Conservation (phyloP, 2,329 filamentous ascomycete species). For the Alternaria sp. region DNA sequence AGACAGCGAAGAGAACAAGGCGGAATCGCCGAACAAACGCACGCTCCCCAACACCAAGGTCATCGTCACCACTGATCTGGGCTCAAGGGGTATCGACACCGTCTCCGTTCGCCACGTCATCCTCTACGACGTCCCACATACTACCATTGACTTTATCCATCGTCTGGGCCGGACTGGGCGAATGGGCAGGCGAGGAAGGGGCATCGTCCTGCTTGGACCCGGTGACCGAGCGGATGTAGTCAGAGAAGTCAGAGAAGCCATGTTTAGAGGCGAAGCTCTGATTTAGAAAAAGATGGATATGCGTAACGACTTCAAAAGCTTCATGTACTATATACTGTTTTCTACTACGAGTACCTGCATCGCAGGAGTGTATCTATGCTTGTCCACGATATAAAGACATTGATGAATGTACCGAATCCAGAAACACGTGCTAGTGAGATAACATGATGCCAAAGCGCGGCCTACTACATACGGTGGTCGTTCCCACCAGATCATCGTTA, state of each 20-base stretch:
- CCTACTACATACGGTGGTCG: not conserved
- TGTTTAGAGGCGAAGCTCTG: conserved; percentile 59
- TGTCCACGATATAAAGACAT: not conserved
- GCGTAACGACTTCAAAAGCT: not conserved
- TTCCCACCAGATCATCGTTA: not conserved
- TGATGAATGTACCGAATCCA: not conserved
- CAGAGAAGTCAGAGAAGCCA: conserved; percentile 82
- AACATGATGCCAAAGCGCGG: not conserved
- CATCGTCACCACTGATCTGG: conserved; percentile 91
- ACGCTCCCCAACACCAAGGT: conserved; percentile 81
- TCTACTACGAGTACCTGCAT: not conserved
- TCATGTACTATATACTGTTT: not conserved
- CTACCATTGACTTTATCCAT: conserved; percentile 97
- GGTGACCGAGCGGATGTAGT: conserved; percentile 90
- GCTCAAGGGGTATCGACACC: conserved; percentile 92
- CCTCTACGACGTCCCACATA: conserved; percentile 96
- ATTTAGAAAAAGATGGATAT: conserved; percentile 41
- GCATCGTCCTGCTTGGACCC: conserved; percentile 88
- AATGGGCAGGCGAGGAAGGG: conserved; percentile 88
- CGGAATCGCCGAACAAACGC: conserved; percentile 37
- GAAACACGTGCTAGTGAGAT: not conserved
- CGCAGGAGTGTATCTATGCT: not conserved
- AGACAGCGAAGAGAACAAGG: not conserved
- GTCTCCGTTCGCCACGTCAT: conserved; percentile 89
- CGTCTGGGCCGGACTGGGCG: conserved; percentile 88